Evolutionary conservation across 2,329 filamentous ascomycete species (phyloP).

Genomic region (Leptographium galeiforme): DNA sequence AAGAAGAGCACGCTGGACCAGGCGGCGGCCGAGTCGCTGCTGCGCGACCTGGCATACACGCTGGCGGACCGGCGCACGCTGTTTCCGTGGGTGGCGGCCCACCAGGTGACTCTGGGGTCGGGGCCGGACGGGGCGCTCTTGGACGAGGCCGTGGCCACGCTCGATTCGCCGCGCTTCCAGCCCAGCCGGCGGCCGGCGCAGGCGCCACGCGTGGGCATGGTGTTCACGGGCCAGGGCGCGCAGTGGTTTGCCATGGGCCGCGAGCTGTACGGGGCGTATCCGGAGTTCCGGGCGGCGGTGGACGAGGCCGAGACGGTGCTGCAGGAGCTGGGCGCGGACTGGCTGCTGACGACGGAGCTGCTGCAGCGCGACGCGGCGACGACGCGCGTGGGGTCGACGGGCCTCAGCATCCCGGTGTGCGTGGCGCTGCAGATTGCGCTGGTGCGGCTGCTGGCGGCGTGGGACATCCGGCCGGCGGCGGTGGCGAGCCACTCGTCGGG

Average conservation of each 20-base stretch:
- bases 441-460: conserved; percentile 21
- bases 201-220: conserved; percentile 21
- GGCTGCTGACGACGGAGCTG: conserved; percentile 15
- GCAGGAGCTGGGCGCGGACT: neutral
- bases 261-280: conserved; percentile 2
- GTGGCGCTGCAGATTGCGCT: conserved; percentile 26
- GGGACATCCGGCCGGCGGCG: conserved; percentile 22
- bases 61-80: conserved; percentile 9
- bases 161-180: neutral
- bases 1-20: neutral
- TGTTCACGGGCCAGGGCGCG: conserved; percentile 21
- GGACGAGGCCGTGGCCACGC: neutral
- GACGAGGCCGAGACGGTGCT: neutral
- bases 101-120: neutral
- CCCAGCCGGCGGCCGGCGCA: neutral
- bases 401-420: conserved; percentile 18
- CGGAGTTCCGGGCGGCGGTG: neutral
- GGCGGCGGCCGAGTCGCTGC: neutral
- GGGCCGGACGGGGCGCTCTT: neutral
- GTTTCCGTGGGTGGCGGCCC: conserved; percentile 1
- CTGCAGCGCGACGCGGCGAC: conserved; percentile 10
- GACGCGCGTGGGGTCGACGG: conserved; percentile 15
- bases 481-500: conserved; percentile 27
- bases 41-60: conserved; percentile 11
- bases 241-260: conserved; percentile 6